Evolutionary conservation across 129 eudicot genomes (phyloP), one percentile per base, ranked within the genome.

Genomic region (Chrysanthemum seticuspe): DNA sequence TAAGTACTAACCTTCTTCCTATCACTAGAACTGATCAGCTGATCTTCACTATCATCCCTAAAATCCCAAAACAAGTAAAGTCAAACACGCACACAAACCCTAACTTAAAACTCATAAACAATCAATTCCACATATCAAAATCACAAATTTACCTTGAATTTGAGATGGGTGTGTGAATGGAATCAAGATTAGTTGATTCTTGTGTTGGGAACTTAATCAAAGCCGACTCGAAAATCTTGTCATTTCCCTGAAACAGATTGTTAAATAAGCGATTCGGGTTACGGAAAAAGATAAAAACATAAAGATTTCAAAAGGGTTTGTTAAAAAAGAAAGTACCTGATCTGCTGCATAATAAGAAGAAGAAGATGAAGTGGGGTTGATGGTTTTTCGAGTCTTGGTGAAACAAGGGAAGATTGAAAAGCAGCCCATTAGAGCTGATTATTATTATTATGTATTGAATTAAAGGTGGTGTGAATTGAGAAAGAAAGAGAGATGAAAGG

Each of bases 351-450:
- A 40, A 40, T 65, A 68, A 62, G 78, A 48, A 63, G 78, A 48
- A 63, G 77, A 27, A 2, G 68, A 15, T 27, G 67, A 31, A 10
- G 68, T 19, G 36, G 51, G 70, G 58, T 14, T 60, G 31, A 50
- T 64, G 23, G 70, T 36, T 80, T 79, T 82, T 5, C 11, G 68
- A 84, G 71, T 69, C 27, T 62, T 15, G 59, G 78, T 72, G 82
- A 88, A 85, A 63, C 95, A 88, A 14, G 80, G 80, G 36, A 76
- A 76, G 13, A 82, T 61, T 9, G 75, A 60, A 71, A 88, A 83
- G 70, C 86, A 88, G 14, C 88, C 85, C 95, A 88, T 88, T 27
- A 71, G 62, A 58, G n/a, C 6, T 73, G 45, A 1, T 40, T 19
- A 34, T 70, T 52, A 29, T 50, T 5, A 7, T 25, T 34, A 61